phyloP scores from a whole-genome alignment of 1,139 yeast species.

The Scheffersomyces insectosa region DNA sequence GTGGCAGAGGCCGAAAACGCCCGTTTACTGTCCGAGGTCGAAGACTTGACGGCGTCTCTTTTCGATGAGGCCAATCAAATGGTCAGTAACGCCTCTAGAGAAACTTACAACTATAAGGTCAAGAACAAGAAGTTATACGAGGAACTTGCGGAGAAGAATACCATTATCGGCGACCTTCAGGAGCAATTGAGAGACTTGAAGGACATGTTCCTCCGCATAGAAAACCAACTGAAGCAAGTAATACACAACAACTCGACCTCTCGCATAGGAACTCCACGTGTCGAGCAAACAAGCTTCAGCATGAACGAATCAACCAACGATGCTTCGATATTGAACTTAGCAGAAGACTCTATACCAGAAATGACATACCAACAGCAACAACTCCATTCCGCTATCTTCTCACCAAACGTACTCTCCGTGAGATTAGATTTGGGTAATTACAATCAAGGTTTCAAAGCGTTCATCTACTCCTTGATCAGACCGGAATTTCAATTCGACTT shows the following conservation, averaged over 20 bases:
- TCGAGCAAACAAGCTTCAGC: conserved; percentile 4
- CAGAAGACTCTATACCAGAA: conserved; percentile 5
- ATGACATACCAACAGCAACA: conserved; percentile 17
- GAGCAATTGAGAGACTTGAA: conserved; percentile 73
- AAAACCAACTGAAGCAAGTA: conserved; percentile 27
- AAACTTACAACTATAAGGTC: conserved; percentile 52
- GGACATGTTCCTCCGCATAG: conserved; percentile 34
- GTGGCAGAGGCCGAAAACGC: conserved; percentile 60
- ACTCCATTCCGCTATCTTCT: conserved; percentile 33
- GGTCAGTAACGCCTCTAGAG: conserved; percentile 72
- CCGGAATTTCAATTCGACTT: conserved; percentile 42
- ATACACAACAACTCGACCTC: conserved; percentile 2
- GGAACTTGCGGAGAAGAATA: conserved; percentile 72
- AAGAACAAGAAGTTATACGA: conserved; percentile 60
- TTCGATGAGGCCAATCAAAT: conserved; percentile 80
- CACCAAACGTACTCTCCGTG: conserved; percentile 58
- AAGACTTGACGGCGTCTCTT: conserved; percentile 71
- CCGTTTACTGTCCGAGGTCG: conserved; percentile 67
- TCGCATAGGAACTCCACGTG: conserved; percentile 10
- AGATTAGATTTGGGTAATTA: conserved; percentile 57
- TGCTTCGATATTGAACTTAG: neutral
- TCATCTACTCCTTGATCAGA: conserved; percentile 33
- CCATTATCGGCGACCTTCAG: conserved; percentile 63
- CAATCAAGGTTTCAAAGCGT: conserved; percentile 43
- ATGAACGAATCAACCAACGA: neutral